Conservation (phyloP, 2,329 filamentous ascomycete genomes). For the Fusarium foetens region DNA sequence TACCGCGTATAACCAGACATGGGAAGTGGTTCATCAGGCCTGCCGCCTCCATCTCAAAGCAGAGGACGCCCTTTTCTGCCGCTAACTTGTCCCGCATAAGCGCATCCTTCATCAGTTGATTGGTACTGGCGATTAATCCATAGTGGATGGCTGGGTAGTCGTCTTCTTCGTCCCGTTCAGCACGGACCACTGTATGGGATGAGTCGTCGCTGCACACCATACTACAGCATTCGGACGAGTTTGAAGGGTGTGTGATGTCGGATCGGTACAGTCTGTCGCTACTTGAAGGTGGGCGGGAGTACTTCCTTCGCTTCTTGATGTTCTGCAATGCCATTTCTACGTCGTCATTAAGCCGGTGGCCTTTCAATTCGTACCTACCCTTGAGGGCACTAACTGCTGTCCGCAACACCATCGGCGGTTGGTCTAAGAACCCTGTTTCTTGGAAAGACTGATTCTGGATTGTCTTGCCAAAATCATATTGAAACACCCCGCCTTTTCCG, state of each 20-base stretch:
- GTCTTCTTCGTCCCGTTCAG: neutral
- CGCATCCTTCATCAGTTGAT: slow-evolving; percentile 31
- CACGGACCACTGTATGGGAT: neutral
- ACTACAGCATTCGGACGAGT: no score
- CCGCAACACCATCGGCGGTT: neutral
- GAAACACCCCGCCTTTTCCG: neutral
- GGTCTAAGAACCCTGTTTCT: neutral
- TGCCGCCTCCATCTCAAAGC: neutral
- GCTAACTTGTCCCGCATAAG: neutral
- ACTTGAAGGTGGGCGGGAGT: neutral
- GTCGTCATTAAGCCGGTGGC: no score
- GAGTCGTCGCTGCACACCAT: neutral
- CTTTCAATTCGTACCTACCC: neutral
- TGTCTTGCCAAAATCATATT: neutral
- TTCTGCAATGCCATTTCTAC: neutral
- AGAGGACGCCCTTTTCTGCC: neutral
- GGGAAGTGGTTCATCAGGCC: neutral
- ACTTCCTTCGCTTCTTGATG: neutral
- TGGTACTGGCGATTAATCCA: slow-evolving; percentile 29
- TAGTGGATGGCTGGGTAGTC: slow-evolving; percentile 35
- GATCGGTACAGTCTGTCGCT: neutral
- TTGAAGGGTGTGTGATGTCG: neutral
- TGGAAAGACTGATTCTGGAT: neutral
- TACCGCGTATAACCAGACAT: neutral
- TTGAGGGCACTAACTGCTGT: neutral